Percentiles rank a stretch among this genome's conserved stretches.
Conservation (phyloP, 1,139 yeast species). For the Sugiyamaella sp. region DNA sequence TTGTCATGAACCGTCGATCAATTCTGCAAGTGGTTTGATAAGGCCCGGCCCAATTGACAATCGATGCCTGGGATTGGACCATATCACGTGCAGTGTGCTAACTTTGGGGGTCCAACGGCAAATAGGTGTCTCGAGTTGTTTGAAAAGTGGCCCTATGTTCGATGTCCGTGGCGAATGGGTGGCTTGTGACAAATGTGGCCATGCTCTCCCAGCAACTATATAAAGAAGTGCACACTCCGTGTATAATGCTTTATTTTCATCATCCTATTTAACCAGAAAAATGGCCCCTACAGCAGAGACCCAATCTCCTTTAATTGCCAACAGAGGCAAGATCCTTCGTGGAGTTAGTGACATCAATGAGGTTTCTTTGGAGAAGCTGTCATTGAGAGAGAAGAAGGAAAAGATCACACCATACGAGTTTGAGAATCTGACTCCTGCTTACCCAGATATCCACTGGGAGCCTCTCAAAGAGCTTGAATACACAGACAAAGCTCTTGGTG, state of each 20-base stretch:
- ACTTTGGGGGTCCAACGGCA: not conserved
- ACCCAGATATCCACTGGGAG: slow-evolving; percentile 40
- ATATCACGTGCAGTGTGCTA: slow-evolving; percentile 11
- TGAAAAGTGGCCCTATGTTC: not conserved
- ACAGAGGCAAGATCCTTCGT: slow-evolving; percentile 9
- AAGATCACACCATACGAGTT: slow-evolving; percentile 31
- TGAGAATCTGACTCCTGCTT: slow-evolving; percentile 38
- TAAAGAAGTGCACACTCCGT: not conserved
- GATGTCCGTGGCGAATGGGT: not conserved
- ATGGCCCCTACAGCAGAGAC: slow-evolving; percentile 20
- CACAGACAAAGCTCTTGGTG: slow-evolving; percentile 43
- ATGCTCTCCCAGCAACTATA: not conserved
- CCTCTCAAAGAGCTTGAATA: slow-evolving; percentile 33
- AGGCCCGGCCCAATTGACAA: not conserved
- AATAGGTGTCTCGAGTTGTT: not conserved
- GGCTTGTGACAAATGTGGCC: slow-evolving; percentile 8
- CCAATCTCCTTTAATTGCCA: not conserved
- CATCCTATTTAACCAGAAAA: not conserved
- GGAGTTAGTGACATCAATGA: slow-evolving; percentile 24
- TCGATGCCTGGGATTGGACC: not conserved
- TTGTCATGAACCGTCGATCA: not conserved
- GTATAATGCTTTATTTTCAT: not conserved
- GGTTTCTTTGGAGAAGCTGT: slow-evolving; percentile 24
- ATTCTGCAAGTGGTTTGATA: not conserved
- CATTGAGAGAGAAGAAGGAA: slow-evolving; percentile 20